phyloP scores from a whole-genome alignment of 805 yeast genomes.

The Clavispora fructus region DNA sequence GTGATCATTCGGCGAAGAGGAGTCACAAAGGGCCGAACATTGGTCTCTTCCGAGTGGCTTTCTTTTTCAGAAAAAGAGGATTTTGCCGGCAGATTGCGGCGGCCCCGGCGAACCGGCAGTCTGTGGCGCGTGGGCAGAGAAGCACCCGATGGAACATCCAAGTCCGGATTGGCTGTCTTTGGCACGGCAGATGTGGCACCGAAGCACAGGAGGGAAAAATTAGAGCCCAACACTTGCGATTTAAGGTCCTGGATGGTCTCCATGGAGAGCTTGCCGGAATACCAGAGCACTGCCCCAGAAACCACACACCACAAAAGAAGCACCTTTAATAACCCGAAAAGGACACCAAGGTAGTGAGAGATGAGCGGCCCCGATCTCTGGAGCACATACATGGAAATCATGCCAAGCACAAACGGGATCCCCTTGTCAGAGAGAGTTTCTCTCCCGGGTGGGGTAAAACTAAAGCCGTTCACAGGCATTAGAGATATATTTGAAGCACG shows the following conservation, averaged over 20 bases:
- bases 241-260: not conserved
- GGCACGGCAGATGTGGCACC: not conserved
- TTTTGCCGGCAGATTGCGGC: not conserved
- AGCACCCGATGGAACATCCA: too few relatives aligned
- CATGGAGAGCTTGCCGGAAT: constrained; percentile 22
- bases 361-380: constrained; percentile 20
- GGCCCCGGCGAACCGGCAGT: not conserved
- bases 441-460: not conserved
- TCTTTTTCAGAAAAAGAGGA: not conserved
- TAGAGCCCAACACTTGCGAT: not conserved
- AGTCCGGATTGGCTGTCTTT: not conserved
- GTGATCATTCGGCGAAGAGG: not conserved
- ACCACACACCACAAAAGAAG: constrained; percentile 21
- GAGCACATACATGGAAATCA: constrained; percentile 18
- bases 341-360: constrained; percentile 14
- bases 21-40: not conserved
- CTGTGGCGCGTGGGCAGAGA: not conserved
- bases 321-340: constrained; percentile 18
- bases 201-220: not conserved
- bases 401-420: constrained; percentile 23
- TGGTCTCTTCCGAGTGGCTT: not conserved
- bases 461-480: not conserved
- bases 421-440: not conserved
- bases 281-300: constrained; percentile 23
- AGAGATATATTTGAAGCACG: not conserved